Conservation (phyloP, 306 rosid genomes). For the Medicago ruthenica region DNA sequence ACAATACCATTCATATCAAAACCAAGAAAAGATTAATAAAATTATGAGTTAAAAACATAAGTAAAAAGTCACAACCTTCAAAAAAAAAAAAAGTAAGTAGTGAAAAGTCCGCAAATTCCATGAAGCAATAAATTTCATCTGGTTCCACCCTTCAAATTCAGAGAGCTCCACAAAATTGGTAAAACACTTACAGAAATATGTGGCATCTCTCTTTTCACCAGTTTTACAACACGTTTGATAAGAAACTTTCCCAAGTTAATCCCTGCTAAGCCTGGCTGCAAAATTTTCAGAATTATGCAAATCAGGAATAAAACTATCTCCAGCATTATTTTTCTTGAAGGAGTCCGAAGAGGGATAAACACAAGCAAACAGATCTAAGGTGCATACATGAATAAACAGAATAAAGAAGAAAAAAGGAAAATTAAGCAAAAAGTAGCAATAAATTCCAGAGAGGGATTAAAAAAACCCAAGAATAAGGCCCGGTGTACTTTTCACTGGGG, state of each 20-base stretch:
- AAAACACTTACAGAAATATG: conserved; percentile 77
- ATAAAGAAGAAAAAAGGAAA: conserved; percentile 11
- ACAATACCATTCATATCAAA: conserved; percentile 34
- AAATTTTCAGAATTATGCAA: conserved; percentile 38
- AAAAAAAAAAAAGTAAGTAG: too few relatives aligned
- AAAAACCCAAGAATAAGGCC: conserved; percentile 30
- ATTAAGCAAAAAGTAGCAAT: conserved; percentile 27
- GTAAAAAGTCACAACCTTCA: neutral
- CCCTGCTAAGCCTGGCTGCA: conserved; percentile 95
- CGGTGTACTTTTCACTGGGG: conserved; percentile 39
- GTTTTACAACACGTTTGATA: conserved; percentile 83
- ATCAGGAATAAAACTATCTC: conserved; percentile 38
- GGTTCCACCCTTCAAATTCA: conserved; percentile 35
- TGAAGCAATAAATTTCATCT: conserved; percentile 20
- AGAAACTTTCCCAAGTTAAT: conserved; percentile 94
- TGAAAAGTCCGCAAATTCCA: conserved; percentile 35
- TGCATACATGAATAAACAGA: conserved; percentile 30
- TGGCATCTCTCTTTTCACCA: conserved; percentile 91
- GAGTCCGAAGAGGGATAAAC: conserved; percentile 28
- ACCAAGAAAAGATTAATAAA: neutral
- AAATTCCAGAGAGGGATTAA: conserved; percentile 24
- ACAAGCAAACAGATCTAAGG: conserved; percentile 38
- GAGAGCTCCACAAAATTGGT: conserved; percentile 31
- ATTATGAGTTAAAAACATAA: conserved; percentile 3
- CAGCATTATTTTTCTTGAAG: conserved; percentile 18